These are phyloP conservation scores for Cordyceps tenuipes DNA, from an alignment of 2,329 filamentous ascomycete species.

Conservation along the genomic window DNA sequence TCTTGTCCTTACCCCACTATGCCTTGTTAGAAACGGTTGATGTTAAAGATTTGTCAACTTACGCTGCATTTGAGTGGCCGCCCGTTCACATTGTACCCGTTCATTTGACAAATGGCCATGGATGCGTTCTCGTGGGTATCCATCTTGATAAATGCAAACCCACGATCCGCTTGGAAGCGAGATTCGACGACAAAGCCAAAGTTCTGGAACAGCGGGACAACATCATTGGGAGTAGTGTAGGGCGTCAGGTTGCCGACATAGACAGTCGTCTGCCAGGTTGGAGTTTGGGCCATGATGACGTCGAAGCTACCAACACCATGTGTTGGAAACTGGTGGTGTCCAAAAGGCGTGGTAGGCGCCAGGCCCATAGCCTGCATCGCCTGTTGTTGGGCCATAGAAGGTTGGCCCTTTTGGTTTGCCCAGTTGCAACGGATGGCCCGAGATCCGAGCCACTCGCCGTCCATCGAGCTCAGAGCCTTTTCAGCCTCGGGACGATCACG, in stretches of 20 bases:
- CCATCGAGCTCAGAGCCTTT: slow-evolving; percentile 94
- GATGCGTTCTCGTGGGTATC: slow-evolving; percentile 96
- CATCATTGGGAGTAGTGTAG: slow-evolving; percentile 92
- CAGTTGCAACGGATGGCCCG: slow-evolving; percentile 98
- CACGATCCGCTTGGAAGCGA: slow-evolving; percentile 93
- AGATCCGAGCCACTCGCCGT: slow-evolving; percentile 97
- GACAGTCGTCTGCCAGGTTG: slow-evolving; percentile 95
- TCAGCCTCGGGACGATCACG: slow-evolving; percentile 89
- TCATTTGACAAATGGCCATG: slow-evolving; percentile 96
- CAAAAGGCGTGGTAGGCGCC: slow-evolving; percentile 93
- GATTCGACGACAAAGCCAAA: slow-evolving; percentile 97
- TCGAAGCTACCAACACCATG: slow-evolving; percentile 96
- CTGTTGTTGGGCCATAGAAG: slow-evolving; percentile 95
- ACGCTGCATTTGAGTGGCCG: slow-evolving; percentile 97
- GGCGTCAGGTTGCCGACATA: slow-evolving; percentile 97
- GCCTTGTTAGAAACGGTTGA: slow-evolving; percentile 20
- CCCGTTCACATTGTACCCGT: slow-evolving; percentile 96
- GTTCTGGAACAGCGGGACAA: slow-evolving; percentile 97
- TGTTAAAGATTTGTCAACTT: slow-evolving; percentile 37
- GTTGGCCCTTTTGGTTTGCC: slow-evolving; percentile 99
- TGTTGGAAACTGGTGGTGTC: slow-evolving; percentile 95
- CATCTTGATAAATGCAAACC: slow-evolving; percentile 99
- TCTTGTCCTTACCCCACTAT: slow-evolving; percentile 98
- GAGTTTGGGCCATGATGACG: slow-evolving; percentile 91
- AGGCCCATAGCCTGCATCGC: slow-evolving; percentile 97